Base-by-base conservation (phyloP, 306 rosid species). In the Prunus davidiana region DNA sequence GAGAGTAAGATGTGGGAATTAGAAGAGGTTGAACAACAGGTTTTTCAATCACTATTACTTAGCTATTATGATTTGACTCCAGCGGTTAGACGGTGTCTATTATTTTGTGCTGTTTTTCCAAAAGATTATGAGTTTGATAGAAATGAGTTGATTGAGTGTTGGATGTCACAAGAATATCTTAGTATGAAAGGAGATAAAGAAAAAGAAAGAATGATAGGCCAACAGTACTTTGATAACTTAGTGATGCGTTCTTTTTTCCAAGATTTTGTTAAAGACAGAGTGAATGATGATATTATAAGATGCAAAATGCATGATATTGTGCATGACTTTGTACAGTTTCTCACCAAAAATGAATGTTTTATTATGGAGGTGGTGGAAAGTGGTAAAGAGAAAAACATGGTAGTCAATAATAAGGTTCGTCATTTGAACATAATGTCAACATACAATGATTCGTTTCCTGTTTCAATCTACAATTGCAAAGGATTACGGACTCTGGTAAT, bases 251-350 rank as follows among this genome's bases (percentile, higher is more conserved):
- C 67, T n/a, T 41, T 76, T 14, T 76, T 65, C 19, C 72, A 52
- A 64, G 73, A 76, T 64, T 65, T 65, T 10, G 3, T 1, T 14
- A 66, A 30, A 52, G 51, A 0, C 7, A 11, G 0, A 5, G 6
- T 0, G 11, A 0, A 47, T 1, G 4, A 12, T 4, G 11, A 27
- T 3, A 30, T 46, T 64, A 0, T 5, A 0, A 2, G 1, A 0
- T 62, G 70, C 54, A 64, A 64, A 49, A 64, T 75, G 79, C 79
- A 75, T 51, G 72, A 75, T 13, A 75, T 50, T 47, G n/a, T 64
- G 32, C 72, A 64, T 32, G 79, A 75, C 15, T 75, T 75, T 64
- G 52, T 61, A 3, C 71, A 64, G 6, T 75, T 64, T 51, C n/a
- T 64, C 24, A 32, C 79, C 0, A 51, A 34, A 64, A 7, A 50